Conservation (phyloP, 1,284 basidiomycete genomes). For the Ustilago shanxiensis region DNA sequence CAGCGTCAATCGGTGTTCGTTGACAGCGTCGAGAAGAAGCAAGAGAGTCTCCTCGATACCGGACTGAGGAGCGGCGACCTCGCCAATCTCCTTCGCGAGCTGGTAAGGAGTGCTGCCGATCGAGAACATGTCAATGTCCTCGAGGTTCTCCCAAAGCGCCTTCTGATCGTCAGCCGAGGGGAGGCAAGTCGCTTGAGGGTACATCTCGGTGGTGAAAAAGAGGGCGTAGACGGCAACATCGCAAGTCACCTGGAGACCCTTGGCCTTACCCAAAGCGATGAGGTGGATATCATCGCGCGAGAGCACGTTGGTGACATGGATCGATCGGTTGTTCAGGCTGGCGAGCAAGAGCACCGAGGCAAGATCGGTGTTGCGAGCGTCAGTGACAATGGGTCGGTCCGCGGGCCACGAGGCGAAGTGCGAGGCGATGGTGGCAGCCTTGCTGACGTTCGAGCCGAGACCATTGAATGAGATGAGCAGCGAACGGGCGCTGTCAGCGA, state of each 20-base stretch:
- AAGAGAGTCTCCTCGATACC: constrained; percentile 91
- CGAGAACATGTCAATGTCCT: constrained; percentile 90
- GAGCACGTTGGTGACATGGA: constrained; percentile 94
- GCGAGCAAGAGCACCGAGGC: constrained; percentile 93
- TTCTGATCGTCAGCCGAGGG: constrained; percentile 84
- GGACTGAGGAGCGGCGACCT: constrained; percentile 79
- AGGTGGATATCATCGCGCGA: constrained; percentile 88
- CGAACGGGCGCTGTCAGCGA: constrained; percentile 62
- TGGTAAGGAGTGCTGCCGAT: constrained; percentile 86
- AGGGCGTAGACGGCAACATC: constrained; percentile 93
- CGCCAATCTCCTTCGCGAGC: constrained; percentile 79
- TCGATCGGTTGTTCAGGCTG: constrained; percentile 86
- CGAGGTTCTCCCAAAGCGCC: constrained; percentile 87
- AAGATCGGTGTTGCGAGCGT: constrained; percentile 90
- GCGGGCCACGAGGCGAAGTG: constrained; percentile 92
- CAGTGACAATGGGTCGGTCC: constrained; percentile 92
- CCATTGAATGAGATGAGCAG: constrained; percentile 64
- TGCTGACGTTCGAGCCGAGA: constrained; percentile 55
- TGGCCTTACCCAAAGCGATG: constrained; percentile 94
- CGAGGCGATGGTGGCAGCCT: constrained; percentile 76
- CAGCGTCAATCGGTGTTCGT: constrained; percentile 82
- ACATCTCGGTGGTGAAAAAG: constrained; percentile 85
- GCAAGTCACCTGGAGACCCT: constrained; percentile 93
- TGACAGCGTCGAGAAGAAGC: constrained; percentile 87
- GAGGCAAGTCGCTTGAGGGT: constrained; percentile 75